A percentile compares a stretch with the other conserved stretches of the same genome.
Conservation (phyloP, 257 asterid genomes). For the Nicotiana noctiflora region DNA sequence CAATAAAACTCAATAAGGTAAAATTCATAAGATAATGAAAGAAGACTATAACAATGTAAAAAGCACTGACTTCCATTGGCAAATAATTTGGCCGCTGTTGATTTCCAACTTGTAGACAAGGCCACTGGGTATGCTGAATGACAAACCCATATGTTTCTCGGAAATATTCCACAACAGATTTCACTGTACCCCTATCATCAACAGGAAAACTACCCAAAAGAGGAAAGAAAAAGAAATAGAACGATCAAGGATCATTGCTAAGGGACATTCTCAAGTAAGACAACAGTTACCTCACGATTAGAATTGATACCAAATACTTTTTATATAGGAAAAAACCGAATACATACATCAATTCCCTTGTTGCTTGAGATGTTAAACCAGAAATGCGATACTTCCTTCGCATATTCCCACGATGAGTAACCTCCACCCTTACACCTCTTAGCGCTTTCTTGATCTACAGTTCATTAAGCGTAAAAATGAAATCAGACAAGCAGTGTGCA, state of each 20-base stretch:
- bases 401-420: constrained; percentile 95
- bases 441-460: constrained; percentile 88
- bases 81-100: constrained; percentile 75
- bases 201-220: constrained; percentile 64
- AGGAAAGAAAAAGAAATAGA: constrained; percentile 2
- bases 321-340: not conserved
- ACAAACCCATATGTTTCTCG: constrained; percentile 72
- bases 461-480: not conserved
- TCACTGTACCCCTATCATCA: constrained; percentile 81
- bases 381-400: constrained; percentile 86
- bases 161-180: constrained; percentile 79
- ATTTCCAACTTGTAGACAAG: constrained; percentile 94
- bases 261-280: not conserved
- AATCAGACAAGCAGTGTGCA: not conserved
- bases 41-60: not conserved
- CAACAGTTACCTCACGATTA: not conserved
- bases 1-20: not conserved
- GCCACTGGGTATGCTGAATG: constrained; percentile 73
- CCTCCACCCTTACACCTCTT: constrained; percentile 94
- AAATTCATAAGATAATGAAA: not conserved
- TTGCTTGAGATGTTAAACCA: constrained; percentile 90
- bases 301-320: too few relatives aligned
- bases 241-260: not conserved
- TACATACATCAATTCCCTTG: constrained; percentile 80
- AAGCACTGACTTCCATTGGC: constrained; percentile 79